A percentile compares a stretch with the other conserved stretches of the same genome.
phyloP scores from a whole-genome alignment of 2,329 filamentous ascomycete genomes.

The Penicillium digitatum region DNA sequence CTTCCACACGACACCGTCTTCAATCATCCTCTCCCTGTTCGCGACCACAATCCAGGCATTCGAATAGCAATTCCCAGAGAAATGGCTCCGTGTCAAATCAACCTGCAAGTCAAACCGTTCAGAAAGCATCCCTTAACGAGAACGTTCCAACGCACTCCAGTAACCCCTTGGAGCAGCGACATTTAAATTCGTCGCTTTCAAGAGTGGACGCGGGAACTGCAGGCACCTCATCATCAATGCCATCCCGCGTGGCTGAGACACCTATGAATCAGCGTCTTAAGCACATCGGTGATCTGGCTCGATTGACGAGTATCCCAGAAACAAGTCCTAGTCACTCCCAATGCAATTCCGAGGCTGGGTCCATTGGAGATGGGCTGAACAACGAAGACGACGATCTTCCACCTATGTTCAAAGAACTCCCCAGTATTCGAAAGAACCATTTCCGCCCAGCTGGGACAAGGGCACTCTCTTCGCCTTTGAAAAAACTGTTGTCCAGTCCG shows the following conservation, averaged over 20 bases:
- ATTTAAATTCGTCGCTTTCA: constrained; percentile 5
- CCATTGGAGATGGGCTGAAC: constrained; percentile 25
- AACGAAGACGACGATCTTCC: constrained; percentile 41
- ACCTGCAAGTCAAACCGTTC: constrained; percentile 4
- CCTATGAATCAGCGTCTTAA: constrained; percentile 30
- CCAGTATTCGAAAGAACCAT: constrained; percentile 18
- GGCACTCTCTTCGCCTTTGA: constrained; percentile 28
- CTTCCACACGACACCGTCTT: constrained; percentile 17
- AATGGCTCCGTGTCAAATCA: not conserved
- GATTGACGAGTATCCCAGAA: constrained; percentile 37
- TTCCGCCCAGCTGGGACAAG: constrained; percentile 18
- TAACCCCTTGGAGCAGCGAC: constrained; percentile 10
- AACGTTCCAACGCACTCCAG: constrained; percentile 13
- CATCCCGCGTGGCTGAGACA: constrained; percentile 40
- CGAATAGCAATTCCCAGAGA: not conserved
- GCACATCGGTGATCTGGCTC: constrained; percentile 25
- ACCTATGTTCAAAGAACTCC: constrained; percentile 24
- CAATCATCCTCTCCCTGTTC: constrained; percentile 26
- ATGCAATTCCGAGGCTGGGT: constrained; percentile 23
- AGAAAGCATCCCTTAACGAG: constrained; percentile 9
- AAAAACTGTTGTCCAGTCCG: constrained; percentile 38
- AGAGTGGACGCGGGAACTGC: constrained; percentile 10
- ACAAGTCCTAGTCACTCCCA: constrained; percentile 34
- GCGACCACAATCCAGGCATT: constrained; percentile 13
- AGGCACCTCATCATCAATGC: constrained; percentile 38